Conservation (phyloP, 176 grass and related monocot genomes). For the Avena insularis region DNA sequence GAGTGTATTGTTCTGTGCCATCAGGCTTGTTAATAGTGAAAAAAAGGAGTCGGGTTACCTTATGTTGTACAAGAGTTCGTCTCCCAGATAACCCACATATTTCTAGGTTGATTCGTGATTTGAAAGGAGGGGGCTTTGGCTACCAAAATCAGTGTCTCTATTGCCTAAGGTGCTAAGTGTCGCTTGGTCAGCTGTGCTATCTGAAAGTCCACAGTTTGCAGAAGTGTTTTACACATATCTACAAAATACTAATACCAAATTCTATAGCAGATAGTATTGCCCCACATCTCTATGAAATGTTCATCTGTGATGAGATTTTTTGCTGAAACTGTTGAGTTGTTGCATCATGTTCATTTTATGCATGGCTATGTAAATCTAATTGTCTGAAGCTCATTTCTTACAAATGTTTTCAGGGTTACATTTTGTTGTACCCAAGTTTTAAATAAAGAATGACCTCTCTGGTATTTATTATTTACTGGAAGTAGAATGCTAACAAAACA, state of each 20-base stretch:
- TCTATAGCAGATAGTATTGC: neutral
- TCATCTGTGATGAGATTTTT: neutral
- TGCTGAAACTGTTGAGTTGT: neutral
- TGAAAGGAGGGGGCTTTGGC: neutral
- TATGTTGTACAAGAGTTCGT: neutral
- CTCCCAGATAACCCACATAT: neutral
- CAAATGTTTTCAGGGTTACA: neutral
- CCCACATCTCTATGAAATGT: neutral
- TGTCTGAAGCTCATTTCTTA: too few species aligned
- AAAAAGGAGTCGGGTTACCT: neutral
- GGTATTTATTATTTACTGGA: neutral
- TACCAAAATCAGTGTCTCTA: conserved; percentile 7
- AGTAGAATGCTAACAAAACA: neutral
- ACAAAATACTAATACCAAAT: neutral
- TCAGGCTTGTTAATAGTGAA: neutral
- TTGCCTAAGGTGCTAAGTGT: neutral
- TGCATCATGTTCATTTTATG: neutral
- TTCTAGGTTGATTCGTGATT: neutral
- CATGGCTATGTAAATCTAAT: neutral
- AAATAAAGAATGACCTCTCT: neutral
- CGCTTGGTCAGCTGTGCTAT: neutral
- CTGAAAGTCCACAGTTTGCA: conserved; percentile 5
- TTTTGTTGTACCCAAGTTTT: neutral
- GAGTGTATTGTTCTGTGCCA: neutral
- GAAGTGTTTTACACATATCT: neutral